A percentile compares a stretch with the other conserved stretches of the same genome.
These are phyloP conservation scores for Oryza coarctata DNA, from an alignment of 176 grass and related monocot genomes.

Conservation along the genomic window DNA sequence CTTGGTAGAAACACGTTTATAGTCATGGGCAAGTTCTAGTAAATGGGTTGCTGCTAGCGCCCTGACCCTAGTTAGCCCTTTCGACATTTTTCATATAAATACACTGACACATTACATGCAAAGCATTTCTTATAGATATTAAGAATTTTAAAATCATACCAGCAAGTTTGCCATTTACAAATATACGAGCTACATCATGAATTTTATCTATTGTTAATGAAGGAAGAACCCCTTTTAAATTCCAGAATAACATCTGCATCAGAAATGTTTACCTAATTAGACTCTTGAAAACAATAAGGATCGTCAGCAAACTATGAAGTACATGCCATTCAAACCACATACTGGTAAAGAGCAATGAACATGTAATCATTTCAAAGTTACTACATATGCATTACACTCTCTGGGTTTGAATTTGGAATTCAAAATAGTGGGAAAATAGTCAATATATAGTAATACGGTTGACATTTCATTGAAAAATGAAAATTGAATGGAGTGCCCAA, in stretches of 20 bases:
- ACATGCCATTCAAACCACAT: constrained; percentile 31
- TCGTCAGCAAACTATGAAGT: too few relatives aligned
- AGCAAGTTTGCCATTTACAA: constrained; percentile 84
- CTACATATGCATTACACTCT: neutral
- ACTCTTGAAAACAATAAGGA: too few relatives aligned
- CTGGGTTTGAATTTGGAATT: neutral
- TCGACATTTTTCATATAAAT: too few relatives aligned
- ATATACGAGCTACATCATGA: constrained; percentile 77
- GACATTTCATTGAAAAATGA: neutral
- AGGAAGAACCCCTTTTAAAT: constrained; percentile 56
- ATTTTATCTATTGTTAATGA: constrained; percentile 68
- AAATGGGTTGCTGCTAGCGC: too few relatives aligned
- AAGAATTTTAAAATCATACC: constrained; percentile 53
- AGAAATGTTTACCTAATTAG: constrained; percentile 70
- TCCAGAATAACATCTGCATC: constrained; percentile 87
- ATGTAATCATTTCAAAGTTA: neutral
- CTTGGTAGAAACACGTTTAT: too few relatives aligned
- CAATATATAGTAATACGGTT: neutral
- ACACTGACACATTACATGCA: neutral
- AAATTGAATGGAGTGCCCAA: neutral
- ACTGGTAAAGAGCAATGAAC: constrained; percentile 9
- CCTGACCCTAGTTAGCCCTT: too few relatives aligned
- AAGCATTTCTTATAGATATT: neutral
- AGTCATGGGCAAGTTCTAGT: too few relatives aligned
- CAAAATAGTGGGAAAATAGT: neutral